phyloP scores from a whole-genome alignment of 805 yeast species.

The Yamadazyma phyllophila region DNA sequence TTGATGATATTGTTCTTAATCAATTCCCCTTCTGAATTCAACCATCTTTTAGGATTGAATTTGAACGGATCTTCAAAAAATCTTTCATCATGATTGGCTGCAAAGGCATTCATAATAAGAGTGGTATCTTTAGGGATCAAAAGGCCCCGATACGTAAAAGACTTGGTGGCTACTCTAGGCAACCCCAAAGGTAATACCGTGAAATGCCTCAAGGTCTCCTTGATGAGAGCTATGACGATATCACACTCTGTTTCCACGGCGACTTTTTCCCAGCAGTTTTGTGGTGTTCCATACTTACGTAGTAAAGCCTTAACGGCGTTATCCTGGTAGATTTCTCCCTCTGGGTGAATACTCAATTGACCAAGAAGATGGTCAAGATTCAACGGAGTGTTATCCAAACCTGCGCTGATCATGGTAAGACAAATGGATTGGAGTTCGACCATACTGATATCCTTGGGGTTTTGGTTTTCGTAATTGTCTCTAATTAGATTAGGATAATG shows the following conservation, averaged over 20 bases:
- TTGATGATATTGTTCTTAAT: constrained; percentile 15
- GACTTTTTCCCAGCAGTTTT: constrained; percentile 25
- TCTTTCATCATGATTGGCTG: constrained; percentile 62
- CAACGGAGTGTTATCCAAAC: constrained; percentile 68
- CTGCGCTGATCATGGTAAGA: constrained; percentile 76
- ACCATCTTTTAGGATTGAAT: constrained; percentile 56
- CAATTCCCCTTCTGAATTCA: constrained; percentile 22
- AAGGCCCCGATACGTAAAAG: constrained; percentile 37
- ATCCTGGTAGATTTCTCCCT: constrained; percentile 40
- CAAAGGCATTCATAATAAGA: constrained; percentile 64
- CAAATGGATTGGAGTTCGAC: constrained; percentile 58
- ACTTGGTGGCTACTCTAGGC: constrained; percentile 59
- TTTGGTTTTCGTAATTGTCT: constrained; percentile 2
- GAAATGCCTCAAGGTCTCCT: constrained; percentile 61
- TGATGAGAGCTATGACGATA: constrained; percentile 55
- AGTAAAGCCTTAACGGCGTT: constrained; percentile 43
- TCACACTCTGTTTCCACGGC: constrained; percentile 35
- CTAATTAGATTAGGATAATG: not conserved
- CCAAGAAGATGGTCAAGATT: constrained; percentile 61
- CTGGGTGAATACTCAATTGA: constrained; percentile 38
- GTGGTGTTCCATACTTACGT: constrained; percentile 18
- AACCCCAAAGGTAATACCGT: constrained; percentile 67
- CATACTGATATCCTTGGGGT: constrained; percentile 8
- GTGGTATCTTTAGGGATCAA: constrained; percentile 56
- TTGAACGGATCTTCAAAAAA: constrained; percentile 42